Evolutionary conservation across 192 early-diverging fungal genomes (phyloP).

Genomic region (Gigaspora rosea): DNA sequence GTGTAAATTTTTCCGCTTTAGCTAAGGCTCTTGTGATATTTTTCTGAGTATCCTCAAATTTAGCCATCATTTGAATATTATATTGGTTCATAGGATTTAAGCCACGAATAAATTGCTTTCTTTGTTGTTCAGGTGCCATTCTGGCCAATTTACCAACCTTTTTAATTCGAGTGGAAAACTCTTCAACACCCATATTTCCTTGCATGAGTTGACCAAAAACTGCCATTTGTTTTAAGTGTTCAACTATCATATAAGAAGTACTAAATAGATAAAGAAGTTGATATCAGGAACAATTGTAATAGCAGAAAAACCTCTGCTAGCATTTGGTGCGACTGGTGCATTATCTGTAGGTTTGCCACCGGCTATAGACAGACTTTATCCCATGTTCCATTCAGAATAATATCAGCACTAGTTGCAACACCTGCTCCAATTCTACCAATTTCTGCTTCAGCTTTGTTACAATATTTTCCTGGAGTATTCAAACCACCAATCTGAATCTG

Average conservation of each 20-base stretch:
- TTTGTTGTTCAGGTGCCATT: background rate
- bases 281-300: background rate
- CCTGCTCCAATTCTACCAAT: background rate
- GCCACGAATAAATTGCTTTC: background rate
- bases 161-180: background rate
- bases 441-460: background rate
- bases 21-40: conserved; percentile 2
- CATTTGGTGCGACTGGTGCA: background rate
- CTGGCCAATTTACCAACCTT: background rate
- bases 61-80: background rate
- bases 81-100: conserved; percentile 9
- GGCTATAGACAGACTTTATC: background rate
- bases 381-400: background rate
- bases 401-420: background rate
- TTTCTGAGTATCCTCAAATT: background rate
- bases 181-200: background rate
- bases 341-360: background rate
- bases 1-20: background rate
- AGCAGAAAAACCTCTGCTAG: background rate
- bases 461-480: background rate
- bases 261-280: background rate
- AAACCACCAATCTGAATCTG: background rate
- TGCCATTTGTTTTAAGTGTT: background rate
- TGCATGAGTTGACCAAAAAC: background rate
- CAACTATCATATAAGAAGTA: background rate